These are phyloP conservation scores for Scedosporium dehoogii DNA, from an alignment of 2,329 filamentous ascomycete species.

Conservation along the genomic window DNA sequence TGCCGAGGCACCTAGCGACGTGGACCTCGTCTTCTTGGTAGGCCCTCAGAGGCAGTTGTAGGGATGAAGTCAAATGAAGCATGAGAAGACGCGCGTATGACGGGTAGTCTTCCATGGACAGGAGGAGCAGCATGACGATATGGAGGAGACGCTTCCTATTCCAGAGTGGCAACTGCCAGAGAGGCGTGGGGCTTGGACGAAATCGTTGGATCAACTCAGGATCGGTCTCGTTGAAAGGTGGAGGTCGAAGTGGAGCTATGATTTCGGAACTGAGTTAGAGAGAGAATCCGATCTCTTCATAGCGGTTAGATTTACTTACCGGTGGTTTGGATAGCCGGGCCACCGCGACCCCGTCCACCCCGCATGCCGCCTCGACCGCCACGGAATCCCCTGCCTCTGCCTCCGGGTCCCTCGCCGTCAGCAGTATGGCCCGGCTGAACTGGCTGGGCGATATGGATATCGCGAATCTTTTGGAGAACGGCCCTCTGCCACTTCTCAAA, in stretches of 20 bases:
- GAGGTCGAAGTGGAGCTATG: slow-evolving; percentile 28
- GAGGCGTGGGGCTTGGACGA: slow-evolving; percentile 47
- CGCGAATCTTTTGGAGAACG: slow-evolving; percentile 60
- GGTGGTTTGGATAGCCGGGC: slow-evolving; percentile 15
- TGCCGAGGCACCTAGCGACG: slow-evolving; percentile 63
- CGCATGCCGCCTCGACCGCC: slow-evolving; percentile 25
- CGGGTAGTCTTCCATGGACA: slow-evolving; percentile 70
- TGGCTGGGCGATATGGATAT: slow-evolving; percentile 47
- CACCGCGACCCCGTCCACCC: slow-evolving; percentile 12
- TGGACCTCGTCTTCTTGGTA: slow-evolving; percentile 65
- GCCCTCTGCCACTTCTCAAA: slow-evolving; percentile 74
- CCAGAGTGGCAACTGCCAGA: slow-evolving; percentile 49
- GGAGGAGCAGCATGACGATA: slow-evolving; percentile 57
- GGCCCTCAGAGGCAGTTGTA: slow-evolving; percentile 55
- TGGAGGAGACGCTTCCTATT: slow-evolving; percentile 62
- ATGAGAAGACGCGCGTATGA: slow-evolving; percentile 65
- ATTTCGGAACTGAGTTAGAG: not conserved
- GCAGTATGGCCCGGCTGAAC: not conserved
- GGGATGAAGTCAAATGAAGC: slow-evolving; percentile 57
- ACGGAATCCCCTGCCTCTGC: slow-evolving; percentile 1
- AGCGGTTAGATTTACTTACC: slow-evolving; percentile 1
- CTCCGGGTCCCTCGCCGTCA: not conserved
- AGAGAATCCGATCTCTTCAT: not conserved
- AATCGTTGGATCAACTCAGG: slow-evolving; percentile 39
- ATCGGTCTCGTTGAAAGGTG: slow-evolving; percentile 31